Evolutionary conservation across 176 grass and related monocot genomes (phyloP).

Genomic region (Otatea glauca): DNA sequence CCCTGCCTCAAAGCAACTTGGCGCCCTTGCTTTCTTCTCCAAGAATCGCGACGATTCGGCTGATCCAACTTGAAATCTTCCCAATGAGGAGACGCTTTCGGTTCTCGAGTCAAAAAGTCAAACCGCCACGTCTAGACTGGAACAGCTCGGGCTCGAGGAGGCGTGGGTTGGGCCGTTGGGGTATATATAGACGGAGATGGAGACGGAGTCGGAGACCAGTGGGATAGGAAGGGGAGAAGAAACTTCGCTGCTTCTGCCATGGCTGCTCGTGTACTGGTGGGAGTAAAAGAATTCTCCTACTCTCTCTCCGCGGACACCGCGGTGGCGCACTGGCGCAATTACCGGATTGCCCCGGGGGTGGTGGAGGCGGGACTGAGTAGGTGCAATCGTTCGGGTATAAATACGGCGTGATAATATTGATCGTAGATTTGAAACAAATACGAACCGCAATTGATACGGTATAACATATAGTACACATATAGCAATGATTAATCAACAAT

Average conservation of each 20-base stretch:
- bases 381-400: no score
- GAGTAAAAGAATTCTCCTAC: background rate
- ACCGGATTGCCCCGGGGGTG: background rate
- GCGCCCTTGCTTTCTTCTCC: background rate
- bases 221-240: slow-evolving; percentile 17
- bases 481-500: no score
- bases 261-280: slow-evolving; percentile 19
- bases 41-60: slow-evolving; percentile 17
- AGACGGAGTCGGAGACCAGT: background rate
- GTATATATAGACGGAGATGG: slow-evolving; percentile 28
- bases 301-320: background rate
- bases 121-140: slow-evolving; percentile 42
- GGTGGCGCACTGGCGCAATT: background rate
- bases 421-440: no score
- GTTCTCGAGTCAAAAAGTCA: slow-evolving; percentile 43
- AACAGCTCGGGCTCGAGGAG: background rate
- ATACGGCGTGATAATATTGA: no score
- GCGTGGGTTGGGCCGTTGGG: background rate
- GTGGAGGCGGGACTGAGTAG: no score
- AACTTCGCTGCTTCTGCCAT: slow-evolving; percentile 57
- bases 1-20: background rate
- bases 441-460: no score
- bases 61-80: background rate
- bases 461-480: no score
- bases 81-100: background rate